phyloP scores from a whole-genome alignment of 108 stramenopile genomes.

The Fistulifera pelliculosa region DNA sequence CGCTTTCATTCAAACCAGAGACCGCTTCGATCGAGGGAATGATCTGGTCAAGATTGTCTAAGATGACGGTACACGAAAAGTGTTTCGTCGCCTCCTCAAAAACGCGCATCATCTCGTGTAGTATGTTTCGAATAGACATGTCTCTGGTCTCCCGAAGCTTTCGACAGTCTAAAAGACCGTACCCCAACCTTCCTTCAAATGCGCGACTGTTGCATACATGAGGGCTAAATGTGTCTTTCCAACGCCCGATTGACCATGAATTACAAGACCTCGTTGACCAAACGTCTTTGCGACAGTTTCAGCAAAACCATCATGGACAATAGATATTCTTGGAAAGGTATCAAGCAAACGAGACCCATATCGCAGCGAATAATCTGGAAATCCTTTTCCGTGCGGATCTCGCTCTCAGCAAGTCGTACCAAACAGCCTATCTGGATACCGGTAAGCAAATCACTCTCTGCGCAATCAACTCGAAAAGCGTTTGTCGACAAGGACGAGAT shows the following conservation, averaged over 20 bases:
- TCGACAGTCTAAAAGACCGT: constrained; percentile 59
- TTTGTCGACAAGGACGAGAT: too few relatives aligned
- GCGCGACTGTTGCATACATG: constrained; percentile 29
- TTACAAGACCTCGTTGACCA: neutral
- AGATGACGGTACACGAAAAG: constrained; percentile 35
- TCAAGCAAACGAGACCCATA: too few relatives aligned
- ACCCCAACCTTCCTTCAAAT: constrained; percentile 15
- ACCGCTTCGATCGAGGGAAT: constrained; percentile 46
- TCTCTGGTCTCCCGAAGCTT: constrained; percentile 34
- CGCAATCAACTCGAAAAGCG: too few relatives aligned
- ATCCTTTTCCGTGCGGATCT: too few relatives aligned
- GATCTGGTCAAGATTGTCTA: constrained; percentile 72
- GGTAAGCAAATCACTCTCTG: too few relatives aligned
- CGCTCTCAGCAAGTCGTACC: too few relatives aligned
- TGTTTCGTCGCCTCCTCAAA: constrained; percentile 22
- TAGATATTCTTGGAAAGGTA: too few relatives aligned
- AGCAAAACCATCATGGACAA: too few relatives aligned
- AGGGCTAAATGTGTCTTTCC: constrained; percentile 69
- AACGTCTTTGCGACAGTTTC: too few relatives aligned
- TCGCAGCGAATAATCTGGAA: too few relatives aligned
- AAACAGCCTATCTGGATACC: too few relatives aligned
- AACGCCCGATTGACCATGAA: constrained; percentile 43
- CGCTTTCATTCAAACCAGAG: constrained; percentile 26
- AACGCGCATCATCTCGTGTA: constrained; percentile 26
- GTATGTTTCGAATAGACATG: constrained; percentile 26